These are phyloP conservation scores for Chlamydomonas applanata DNA, from an alignment of 139 green algal genomes.

Conservation along the genomic window DNA sequence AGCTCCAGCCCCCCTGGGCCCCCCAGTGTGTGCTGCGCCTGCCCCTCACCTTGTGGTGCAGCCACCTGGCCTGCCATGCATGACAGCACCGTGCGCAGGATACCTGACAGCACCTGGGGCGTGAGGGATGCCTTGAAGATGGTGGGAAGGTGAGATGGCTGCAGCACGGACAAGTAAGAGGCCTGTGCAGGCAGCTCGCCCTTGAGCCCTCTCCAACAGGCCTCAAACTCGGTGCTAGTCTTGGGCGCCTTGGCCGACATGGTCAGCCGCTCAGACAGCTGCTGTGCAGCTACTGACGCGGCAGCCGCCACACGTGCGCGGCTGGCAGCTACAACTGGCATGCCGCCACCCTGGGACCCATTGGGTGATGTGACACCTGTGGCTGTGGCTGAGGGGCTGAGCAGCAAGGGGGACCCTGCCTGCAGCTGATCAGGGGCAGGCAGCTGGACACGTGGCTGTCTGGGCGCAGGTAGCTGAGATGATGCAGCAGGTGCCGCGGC, in stretches of 20 bases:
- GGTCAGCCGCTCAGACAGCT: conserved; percentile 13
- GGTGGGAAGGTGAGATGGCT: conserved; percentile 43
- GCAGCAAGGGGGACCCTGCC: no score
- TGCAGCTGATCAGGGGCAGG: not conserved
- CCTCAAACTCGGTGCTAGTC: conserved; percentile 69
- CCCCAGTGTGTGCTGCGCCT: not conserved
- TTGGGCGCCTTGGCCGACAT: conserved; percentile 6
- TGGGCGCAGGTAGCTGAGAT: not conserved
- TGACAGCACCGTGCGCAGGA: conserved; percentile 13
- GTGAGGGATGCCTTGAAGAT: conserved; percentile 68
- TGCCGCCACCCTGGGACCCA: not conserved
- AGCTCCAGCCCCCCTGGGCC: conserved; percentile 10
- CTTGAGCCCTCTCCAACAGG: conserved; percentile 54
- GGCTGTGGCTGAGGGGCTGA: not conserved
- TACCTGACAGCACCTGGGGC: conserved; percentile 13
- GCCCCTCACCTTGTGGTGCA: no score
- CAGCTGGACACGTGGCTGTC: conserved; percentile 1
- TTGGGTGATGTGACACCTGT: not conserved
- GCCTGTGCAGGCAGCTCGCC: conserved; percentile 49
- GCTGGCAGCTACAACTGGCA: conserved; percentile 7
- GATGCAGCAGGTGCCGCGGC: not conserved
- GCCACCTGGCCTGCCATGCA: not conserved
- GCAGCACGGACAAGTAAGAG: conserved; percentile 50
- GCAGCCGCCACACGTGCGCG: conserved; percentile 3
- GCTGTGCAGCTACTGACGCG: conserved; percentile 13